These are phyloP conservation scores for Naganishia antarctica DNA, from an alignment of 768 basidiomycete species.

Conservation along the genomic window DNA sequence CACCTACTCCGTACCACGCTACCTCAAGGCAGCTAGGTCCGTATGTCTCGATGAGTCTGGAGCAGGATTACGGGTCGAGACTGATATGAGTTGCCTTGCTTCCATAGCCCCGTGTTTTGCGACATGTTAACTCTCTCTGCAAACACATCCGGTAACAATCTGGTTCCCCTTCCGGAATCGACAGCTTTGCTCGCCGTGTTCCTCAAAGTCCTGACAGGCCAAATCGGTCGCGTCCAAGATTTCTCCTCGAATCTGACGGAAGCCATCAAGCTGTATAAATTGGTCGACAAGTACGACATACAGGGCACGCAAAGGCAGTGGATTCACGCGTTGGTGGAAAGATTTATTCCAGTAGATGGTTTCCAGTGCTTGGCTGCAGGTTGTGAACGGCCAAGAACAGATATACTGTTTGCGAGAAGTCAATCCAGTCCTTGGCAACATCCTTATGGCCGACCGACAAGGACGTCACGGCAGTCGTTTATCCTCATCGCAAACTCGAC, in stretches of 20 bases:
- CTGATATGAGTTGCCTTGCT: not conserved
- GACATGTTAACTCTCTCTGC: not conserved
- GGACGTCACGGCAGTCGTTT: too few relatives aligned
- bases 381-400: too few relatives aligned
- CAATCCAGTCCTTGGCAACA: too few relatives aligned
- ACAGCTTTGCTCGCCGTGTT: not conserved
- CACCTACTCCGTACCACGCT: too few relatives aligned
- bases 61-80: too few relatives aligned
- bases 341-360: too few relatives aligned
- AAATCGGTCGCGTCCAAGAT: not conserved
- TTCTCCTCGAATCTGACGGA: not conserved
- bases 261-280: not conserved
- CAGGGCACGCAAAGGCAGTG: too few relatives aligned
- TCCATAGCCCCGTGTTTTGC: not conserved
- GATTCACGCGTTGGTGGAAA: too few relatives aligned
- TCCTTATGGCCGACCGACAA: too few relatives aligned
- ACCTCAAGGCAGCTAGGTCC: not conserved
- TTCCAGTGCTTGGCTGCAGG: too few relatives aligned
- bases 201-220: not conserved
- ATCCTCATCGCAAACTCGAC: too few relatives aligned
- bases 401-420: too few relatives aligned
- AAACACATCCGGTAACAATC: not conserved
- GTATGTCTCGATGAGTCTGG: not conserved
- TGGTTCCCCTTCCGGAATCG: not conserved
- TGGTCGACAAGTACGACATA: not conserved